A percentile compares a stretch with the other conserved stretches of the same genome.
These are phyloP conservation scores for Centrapalus pauciflorus DNA, from an alignment of 129 eudicot genomes.

Conservation along the genomic window DNA sequence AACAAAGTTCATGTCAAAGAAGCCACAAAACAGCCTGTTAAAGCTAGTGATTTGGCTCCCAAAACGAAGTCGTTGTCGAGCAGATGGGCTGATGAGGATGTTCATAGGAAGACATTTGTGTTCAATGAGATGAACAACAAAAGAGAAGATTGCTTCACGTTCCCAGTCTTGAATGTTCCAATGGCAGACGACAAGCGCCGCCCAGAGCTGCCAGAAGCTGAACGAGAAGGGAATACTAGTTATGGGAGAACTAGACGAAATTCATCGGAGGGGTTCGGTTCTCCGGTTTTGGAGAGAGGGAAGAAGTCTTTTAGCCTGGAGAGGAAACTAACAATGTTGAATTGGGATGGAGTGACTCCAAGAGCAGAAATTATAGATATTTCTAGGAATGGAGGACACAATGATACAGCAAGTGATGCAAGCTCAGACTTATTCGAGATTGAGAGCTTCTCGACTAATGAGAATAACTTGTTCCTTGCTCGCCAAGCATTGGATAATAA, in stretches of 20 bases:
- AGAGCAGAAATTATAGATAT: conserved; percentile 11
- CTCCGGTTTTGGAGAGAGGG: conserved; percentile 24
- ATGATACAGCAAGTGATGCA: conserved; percentile 66
- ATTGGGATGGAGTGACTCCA: conserved; percentile 63
- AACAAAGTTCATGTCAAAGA: conserved; percentile 17
- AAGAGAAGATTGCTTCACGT: conserved; percentile 31
- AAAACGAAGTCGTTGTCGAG: conserved; percentile 15
- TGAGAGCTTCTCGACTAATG: conserved; percentile 67
- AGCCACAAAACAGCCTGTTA: conserved; percentile 9
- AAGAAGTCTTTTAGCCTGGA: conserved; percentile 33
- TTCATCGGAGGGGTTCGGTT: conserved; percentile 44
- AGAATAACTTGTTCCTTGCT: conserved; percentile 32
- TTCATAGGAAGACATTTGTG: conserved; percentile 11
- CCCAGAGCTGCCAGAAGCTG: conserved; percentile 5
- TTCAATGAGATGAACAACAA: conserved; percentile 13
- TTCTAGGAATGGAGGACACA: conserved; percentile 24
- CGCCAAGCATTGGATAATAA: conserved; percentile 34
- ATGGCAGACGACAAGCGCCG: neutral
- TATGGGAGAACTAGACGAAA: conserved; percentile 5
- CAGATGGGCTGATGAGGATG: conserved; percentile 38
- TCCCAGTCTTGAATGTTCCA: conserved; percentile 39
- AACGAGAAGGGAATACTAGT: conserved; percentile 5
- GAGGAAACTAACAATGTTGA: conserved; percentile 36
- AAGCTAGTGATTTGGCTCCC: conserved; percentile 15
- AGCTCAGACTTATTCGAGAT: conserved; percentile 92